phyloP scores from a whole-genome alignment of 306 rosid genomes.

The Cucumis cinereus region DNA sequence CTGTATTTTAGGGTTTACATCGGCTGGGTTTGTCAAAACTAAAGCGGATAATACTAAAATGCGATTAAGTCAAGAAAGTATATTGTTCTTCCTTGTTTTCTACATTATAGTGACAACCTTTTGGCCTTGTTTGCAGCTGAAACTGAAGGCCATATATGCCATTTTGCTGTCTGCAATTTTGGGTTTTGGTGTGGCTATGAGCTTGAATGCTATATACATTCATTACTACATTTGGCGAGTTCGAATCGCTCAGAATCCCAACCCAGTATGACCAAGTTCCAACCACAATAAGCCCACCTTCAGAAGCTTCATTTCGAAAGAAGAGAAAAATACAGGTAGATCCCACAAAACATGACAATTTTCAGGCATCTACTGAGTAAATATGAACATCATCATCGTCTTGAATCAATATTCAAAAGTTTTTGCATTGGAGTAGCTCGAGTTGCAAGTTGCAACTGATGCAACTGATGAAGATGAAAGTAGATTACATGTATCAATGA shows the following conservation, averaged over 20 bases:
- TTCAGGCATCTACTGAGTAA: neutral
- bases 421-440: neutral
- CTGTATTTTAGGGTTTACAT: neutral
- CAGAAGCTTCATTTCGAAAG: neutral
- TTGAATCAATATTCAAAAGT: neutral
- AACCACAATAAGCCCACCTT: neutral
- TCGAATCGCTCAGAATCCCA: constrained; percentile 28
- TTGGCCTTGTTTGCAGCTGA: constrained; percentile 44
- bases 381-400: neutral
- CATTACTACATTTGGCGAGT: constrained; percentile 59
- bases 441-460: neutral
- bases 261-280: constrained; percentile 30
- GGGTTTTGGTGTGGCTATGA: constrained; percentile 77
- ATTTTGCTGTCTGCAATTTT: constrained; percentile 57
- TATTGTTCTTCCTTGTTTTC: neutral
- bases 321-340: neutral
- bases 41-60: neutral
- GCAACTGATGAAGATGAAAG: neutral
- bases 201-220: constrained; percentile 48
- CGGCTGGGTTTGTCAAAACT: neutral
- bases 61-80: neutral
- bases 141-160: constrained; percentile 52
- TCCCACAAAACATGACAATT: neutral
- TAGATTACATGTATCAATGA: neutral
- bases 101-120: neutral